Conservation (phyloP, 148 eudicot genomes). For the Dianthus caryophyllus region DNA sequence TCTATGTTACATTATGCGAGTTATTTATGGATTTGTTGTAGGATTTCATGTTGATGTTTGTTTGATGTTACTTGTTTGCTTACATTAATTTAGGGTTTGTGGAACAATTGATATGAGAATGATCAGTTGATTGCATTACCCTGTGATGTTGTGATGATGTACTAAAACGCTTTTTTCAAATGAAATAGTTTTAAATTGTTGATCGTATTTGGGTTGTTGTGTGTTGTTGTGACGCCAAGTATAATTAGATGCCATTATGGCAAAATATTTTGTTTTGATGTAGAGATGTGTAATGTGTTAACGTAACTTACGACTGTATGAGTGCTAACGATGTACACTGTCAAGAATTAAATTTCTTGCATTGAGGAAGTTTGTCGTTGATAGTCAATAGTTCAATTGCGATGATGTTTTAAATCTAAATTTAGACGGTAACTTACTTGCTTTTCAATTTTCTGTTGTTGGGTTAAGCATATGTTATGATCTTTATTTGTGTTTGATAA, state of each 20-base stretch:
- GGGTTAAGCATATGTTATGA: background rate
- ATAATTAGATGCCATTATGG: too few relatives aligned
- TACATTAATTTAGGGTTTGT: too few relatives aligned
- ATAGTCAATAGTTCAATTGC: background rate
- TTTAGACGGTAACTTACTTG: background rate
- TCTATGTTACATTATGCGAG: too few relatives aligned
- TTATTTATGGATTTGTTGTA: too few relatives aligned
- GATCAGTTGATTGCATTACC: too few relatives aligned
- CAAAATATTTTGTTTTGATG: too few relatives aligned
- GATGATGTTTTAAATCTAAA: background rate
- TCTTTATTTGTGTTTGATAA: constrained; percentile 1
- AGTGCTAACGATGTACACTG: background rate
- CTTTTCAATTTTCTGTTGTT: background rate
- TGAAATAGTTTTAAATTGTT: background rate
- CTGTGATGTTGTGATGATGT: background rate
- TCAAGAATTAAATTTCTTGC: background rate
- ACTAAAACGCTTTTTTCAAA: background rate
- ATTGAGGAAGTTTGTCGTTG: background rate
- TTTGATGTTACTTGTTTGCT: too few relatives aligned
- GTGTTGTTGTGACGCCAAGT: too few relatives aligned
- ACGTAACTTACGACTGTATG: background rate
- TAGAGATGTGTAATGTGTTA: too few relatives aligned
- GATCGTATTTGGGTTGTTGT: background rate
- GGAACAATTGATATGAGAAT: too few relatives aligned
- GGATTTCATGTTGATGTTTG: too few relatives aligned